These are phyloP conservation scores for Ramularia collo-cygni DNA, from an alignment of 2,329 filamentous ascomycete species.

Conservation along the genomic window DNA sequence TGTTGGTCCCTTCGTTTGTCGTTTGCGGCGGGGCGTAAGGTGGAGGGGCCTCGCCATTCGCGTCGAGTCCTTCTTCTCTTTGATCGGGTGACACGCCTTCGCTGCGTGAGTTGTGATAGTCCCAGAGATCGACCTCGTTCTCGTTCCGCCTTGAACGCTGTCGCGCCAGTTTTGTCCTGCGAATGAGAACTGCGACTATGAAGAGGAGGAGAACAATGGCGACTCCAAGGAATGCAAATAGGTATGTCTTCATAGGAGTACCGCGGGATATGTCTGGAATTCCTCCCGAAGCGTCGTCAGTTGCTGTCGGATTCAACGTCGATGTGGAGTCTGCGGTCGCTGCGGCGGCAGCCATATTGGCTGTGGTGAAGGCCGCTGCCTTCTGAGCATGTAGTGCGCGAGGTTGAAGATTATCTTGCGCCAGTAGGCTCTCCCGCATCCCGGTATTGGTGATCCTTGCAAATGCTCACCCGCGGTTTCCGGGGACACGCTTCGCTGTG, in stretches of 20 bases:
- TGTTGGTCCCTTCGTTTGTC: conserved; percentile 17
- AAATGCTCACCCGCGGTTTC: too few species aligned
- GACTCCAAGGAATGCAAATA: conserved; percentile 53
- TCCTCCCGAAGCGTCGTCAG: conserved; percentile 3
- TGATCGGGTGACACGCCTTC: not conserved
- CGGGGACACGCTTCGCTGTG: too few species aligned
- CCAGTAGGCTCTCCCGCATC: not conserved
- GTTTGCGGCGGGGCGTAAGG: conserved; percentile 45
- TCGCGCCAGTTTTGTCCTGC: not conserved
- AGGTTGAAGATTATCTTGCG: not conserved
- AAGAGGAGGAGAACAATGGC: conserved; percentile 39
- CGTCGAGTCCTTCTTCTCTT: conserved; percentile 53
- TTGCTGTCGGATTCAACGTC: conserved; percentile 10
- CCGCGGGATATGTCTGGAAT: too few species aligned
- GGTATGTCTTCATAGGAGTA: conserved; percentile 37
- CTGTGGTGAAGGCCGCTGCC: too few species aligned
- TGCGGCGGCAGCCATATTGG: not conserved
- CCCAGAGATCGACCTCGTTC: conserved; percentile 2
- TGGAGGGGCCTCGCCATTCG: conserved; percentile 58
- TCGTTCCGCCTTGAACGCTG: not conserved
- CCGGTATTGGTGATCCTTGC: too few species aligned
- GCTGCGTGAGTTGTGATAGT: too few species aligned
- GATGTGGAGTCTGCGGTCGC: conserved; percentile 4
- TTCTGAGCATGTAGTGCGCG: conserved; percentile 1
- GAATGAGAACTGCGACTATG: conserved; percentile 32